phyloP scores from a whole-genome alignment of 1,284 basidiomycete genomes.

The Marasmius fiardii region DNA sequence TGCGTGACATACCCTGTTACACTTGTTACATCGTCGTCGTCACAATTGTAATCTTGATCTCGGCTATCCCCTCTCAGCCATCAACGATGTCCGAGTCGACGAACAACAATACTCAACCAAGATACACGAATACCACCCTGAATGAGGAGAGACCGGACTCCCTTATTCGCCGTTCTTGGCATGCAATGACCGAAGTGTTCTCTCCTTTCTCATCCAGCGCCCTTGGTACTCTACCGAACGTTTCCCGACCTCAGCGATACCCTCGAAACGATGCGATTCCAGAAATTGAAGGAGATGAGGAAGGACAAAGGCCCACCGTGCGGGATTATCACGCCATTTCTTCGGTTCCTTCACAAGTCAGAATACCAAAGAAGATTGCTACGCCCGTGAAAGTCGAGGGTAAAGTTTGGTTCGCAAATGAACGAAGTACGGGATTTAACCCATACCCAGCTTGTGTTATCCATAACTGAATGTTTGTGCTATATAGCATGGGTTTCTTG shows the following conservation, averaged over 20 bases:
- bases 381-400: slow-evolving; percentile 92
- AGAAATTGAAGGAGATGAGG: slow-evolving; percentile 45
- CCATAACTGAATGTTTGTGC: not conserved
- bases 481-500: slow-evolving; percentile 85
- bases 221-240: slow-evolving; percentile 60
- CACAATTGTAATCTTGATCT: too few relatives aligned
- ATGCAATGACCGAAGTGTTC: slow-evolving; percentile 53
- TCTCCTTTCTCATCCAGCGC: slow-evolving; percentile 72
- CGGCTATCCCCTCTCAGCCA: not conserved
- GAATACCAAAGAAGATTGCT: slow-evolving; percentile 83
- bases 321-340: slow-evolving; percentile 73
- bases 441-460: not conserved
- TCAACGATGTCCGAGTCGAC: not conserved
- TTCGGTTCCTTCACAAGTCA: slow-evolving; percentile 52
- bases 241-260: slow-evolving; percentile 55
- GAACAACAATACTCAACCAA: not conserved
- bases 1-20: too few relatives aligned
- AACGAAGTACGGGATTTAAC: slow-evolving; percentile 71
- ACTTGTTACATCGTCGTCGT: not conserved
- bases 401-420: slow-evolving; percentile 99
- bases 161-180: slow-evolving; percentile 46
- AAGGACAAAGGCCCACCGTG: slow-evolving; percentile 55
- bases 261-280: slow-evolving; percentile 70
- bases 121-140: not conserved
- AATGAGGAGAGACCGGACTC: slow-evolving; percentile 22